Conservation (phyloP, 106 monocot genomes). For the Dactylorhiza incarnata region DNA sequence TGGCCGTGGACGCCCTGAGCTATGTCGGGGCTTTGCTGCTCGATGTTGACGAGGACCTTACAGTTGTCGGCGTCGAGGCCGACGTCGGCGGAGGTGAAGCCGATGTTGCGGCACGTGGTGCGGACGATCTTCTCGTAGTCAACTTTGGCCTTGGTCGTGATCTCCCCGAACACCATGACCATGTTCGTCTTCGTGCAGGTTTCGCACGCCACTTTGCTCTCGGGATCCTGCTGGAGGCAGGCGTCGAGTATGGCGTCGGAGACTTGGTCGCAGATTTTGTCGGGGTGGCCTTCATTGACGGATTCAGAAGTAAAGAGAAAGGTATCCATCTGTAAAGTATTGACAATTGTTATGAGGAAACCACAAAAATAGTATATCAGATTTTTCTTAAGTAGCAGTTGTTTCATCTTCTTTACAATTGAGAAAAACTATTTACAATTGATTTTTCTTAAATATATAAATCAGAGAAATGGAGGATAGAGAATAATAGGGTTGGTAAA, state of each 20-base stretch:
- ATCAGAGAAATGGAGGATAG: no score
- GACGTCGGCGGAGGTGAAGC: constrained; percentile 28
- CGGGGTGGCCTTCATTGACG: constrained; percentile 38
- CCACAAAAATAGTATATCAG: no score
- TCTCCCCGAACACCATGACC: constrained; percentile 42
- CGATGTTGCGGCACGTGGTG: constrained; percentile 29
- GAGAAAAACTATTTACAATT: no score
- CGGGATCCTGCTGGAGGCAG: constrained; percentile 37
- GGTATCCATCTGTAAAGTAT: constrained; percentile 9
- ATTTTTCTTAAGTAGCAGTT: no score
- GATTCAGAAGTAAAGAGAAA: constrained; percentile 44
- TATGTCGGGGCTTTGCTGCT: constrained; percentile 36
- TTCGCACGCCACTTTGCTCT: constrained; percentile 38
- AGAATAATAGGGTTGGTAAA: no score
- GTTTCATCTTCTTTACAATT: no score
- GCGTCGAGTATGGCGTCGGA: constrained; percentile 36
- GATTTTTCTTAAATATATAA: no score
- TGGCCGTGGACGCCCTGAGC: constrained; percentile 35
- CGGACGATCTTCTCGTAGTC: constrained; percentile 42
- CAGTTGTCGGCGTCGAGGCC: constrained; percentile 36
- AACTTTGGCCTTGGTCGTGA: constrained; percentile 34
- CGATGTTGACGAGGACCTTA: constrained; percentile 36
- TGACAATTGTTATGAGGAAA: no score
- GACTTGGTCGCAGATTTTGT: constrained; percentile 43
- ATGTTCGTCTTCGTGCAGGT: constrained; percentile 44